Base-by-base conservation (phyloP, 768 basidiomycete genomes). In the Lentinula lateritia region DNA sequence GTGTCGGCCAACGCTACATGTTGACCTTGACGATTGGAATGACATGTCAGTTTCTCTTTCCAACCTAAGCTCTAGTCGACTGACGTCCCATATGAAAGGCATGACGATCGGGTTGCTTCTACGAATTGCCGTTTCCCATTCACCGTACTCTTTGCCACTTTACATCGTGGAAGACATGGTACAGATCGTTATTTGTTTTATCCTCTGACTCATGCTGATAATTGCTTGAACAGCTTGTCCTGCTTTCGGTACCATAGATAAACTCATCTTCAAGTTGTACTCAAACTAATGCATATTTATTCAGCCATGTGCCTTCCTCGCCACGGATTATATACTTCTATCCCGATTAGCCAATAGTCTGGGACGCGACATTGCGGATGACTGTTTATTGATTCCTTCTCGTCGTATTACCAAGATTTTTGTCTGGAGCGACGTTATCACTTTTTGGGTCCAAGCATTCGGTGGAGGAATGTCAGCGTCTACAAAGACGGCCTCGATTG, bases 271-370 rank as follows among this genome's bases (percentile, higher is more conserved):
- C 20, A 15, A 2, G 7, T 52, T 23, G 6, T 15, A 52, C 6
- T 8, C 15, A 8, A 6, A 38, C 41, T 56, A 41, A 52, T 9
- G 3, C 6, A 23, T 39, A 13, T 23, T 35, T 16, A 55, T 32
- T 13, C 54, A 82, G 80, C 85, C 85, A 1, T 87, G 86, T 67
- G 81, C 80, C 18, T 86, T 85, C 70, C 78, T 83, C 50, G 82
- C 82, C 1, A 74, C 79, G 10, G 74, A 81, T 63, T 86, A 87
- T 67, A 65, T 82, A 63, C 71, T 84, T 39, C 75, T 86, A 0
- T 80, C 81, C 5, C 79, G 74, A 8, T 69, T 87, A 5, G 79
- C 80, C 2, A 18, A 48, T 3, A 60, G 46, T 5, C 62, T 68
- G 18, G 70, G 67, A 10, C 68, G 74, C 50, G 67, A 83, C 9